Evolutionary conservation across 176 grass and related monocot species (phyloP).

Genomic region (Bothriochloa decipiens): DNA sequence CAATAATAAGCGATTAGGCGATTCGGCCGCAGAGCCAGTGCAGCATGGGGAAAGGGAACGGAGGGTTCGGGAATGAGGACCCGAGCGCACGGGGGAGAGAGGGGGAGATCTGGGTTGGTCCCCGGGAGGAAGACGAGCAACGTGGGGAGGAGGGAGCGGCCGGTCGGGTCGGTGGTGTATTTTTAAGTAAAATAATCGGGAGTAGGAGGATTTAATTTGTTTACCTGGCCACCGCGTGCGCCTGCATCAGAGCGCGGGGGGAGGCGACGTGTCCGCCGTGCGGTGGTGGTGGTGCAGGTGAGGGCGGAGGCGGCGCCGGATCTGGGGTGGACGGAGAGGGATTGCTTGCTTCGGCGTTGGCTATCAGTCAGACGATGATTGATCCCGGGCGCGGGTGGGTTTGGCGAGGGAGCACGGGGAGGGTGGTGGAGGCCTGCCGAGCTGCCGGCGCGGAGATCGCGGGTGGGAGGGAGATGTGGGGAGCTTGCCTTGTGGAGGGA

Average conservation of each 20-base stretch:
- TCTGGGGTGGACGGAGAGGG: background rate
- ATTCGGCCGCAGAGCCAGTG: background rate
- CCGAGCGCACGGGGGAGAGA: background rate
- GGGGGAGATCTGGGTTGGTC: conserved; percentile 36
- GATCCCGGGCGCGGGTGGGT: conserved; percentile 4
- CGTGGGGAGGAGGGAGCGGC: background rate
- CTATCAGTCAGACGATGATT: background rate
- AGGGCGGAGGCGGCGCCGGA: conserved; percentile 6
- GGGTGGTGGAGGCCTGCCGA: background rate
- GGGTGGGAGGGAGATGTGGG: background rate
- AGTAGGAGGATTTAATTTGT: background rate
- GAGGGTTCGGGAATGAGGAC: background rate
- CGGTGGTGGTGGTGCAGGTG: background rate
- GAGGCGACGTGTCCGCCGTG: background rate
- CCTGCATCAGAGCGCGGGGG: conserved; percentile 46
- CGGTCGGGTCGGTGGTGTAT: background rate
- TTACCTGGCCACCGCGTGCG: conserved; percentile 49
- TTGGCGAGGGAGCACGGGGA: conserved; percentile 41
- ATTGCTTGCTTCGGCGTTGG: background rate
- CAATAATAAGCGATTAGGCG: background rate
- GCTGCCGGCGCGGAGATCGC: conserved; percentile 16
- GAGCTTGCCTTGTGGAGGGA: too few species aligned
- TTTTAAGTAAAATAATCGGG: conserved; percentile 32
- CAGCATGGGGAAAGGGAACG: background rate
- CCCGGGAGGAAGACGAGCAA: background rate